Conservation (phyloP, 169 alveolate species). For the Hammondia hammondi region DNA sequence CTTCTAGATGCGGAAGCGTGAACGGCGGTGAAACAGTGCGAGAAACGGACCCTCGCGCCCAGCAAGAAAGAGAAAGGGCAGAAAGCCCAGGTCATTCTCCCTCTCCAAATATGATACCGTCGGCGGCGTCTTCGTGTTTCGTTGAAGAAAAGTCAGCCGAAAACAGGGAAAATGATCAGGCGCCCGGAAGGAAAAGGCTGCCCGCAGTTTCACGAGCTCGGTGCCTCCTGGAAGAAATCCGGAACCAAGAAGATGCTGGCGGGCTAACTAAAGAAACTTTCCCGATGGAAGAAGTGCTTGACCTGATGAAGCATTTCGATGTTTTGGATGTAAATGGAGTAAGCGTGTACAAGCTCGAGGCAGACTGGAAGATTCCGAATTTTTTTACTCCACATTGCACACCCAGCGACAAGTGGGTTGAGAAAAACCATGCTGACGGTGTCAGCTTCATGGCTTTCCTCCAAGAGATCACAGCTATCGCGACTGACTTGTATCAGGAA, state of each 20-base stretch:
- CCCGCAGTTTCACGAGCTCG: background rate
- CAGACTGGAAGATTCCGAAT: background rate
- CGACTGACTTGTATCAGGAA: background rate
- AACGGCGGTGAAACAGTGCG: background rate
- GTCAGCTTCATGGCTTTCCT: background rate
- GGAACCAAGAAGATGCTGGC: background rate
- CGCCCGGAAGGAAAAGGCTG: background rate
- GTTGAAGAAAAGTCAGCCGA: background rate
- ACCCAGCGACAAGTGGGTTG: background rate
- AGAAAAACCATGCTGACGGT: background rate
- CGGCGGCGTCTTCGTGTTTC: background rate
- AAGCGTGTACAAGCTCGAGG: background rate
- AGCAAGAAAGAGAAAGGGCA: background rate
- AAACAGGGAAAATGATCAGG: background rate
- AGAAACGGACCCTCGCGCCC: background rate
- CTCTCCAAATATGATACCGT: background rate
- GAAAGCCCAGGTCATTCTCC: background rate
- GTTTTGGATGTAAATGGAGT: background rate
- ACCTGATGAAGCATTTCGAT: background rate
- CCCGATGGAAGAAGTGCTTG: conserved; percentile 16
- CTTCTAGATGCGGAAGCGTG: background rate
- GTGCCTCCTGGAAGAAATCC: background rate
- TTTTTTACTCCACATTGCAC: background rate
- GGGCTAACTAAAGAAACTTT: background rate
- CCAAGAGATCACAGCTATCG: background rate